A percentile compares a stretch with the other conserved stretches of the same genome.
phyloP scores from a whole-genome alignment of 139 green algal species.

The Gonium pectorale region DNA sequence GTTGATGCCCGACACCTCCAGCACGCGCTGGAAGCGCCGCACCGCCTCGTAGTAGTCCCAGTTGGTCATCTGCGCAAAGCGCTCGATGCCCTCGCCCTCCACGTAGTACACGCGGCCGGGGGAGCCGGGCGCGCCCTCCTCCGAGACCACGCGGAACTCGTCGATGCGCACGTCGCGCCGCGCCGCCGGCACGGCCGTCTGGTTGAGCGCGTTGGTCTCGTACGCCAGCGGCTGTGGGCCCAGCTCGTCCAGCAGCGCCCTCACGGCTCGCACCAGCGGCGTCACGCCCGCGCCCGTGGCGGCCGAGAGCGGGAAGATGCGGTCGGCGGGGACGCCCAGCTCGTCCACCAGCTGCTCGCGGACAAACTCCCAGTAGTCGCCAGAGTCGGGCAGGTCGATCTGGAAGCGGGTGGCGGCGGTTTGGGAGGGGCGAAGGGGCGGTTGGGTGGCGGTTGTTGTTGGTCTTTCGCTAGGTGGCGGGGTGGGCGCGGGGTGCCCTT shows the following conservation, averaged over 20 bases:
- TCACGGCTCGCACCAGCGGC: conserved; percentile 75
- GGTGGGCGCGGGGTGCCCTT: too few relatives aligned
- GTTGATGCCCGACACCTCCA: conserved; percentile 78
- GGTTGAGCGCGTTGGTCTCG: conserved; percentile 76
- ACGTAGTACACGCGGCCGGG: conserved; percentile 59
- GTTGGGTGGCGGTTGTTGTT: neutral
- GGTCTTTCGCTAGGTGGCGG: too few relatives aligned
- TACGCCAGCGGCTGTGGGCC: conserved; percentile 44
- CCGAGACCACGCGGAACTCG: conserved; percentile 78
- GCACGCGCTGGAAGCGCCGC: conserved; percentile 69
- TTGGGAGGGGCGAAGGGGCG: neutral
- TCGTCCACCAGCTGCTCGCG: conserved; percentile 1
- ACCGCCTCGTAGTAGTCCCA: conserved; percentile 95
- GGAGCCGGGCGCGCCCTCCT: neutral
- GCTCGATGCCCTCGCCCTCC: conserved; percentile 80
- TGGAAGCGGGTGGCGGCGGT: conserved; percentile 90
- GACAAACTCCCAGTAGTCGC: conserved; percentile 83
- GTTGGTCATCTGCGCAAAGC: conserved; percentile 94
- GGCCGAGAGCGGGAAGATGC: conserved; percentile 74
- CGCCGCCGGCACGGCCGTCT: conserved; percentile 47
- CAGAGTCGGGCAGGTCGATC: conserved; percentile 92
- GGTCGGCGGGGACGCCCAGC: conserved; percentile 41
- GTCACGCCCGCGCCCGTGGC: conserved; percentile 67
- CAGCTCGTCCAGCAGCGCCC: conserved; percentile 71
- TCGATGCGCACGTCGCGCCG: conserved; percentile 67